A percentile compares a stretch with the other conserved stretches of the same genome.
Evolutionary conservation across 2,329 filamentous ascomycete genomes (phyloP).

Genomic region (Arthrobotrys sinensis): DNA sequence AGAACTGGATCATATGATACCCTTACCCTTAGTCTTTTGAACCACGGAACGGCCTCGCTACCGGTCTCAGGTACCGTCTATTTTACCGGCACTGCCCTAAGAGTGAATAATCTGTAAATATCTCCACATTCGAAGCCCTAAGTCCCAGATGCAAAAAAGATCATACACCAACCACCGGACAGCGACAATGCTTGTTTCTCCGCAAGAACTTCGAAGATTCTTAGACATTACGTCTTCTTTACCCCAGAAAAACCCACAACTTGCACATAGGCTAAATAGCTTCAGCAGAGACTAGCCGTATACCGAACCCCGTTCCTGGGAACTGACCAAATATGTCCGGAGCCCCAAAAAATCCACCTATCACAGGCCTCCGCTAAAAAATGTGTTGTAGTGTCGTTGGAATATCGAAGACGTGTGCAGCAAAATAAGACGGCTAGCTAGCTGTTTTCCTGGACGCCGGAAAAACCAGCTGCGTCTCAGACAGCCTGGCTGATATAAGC

Average conservation of each 20-base stretch:
- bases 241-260: slow-evolving; percentile 42
- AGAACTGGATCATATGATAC: slow-evolving; percentile 1
- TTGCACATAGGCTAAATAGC: slow-evolving; percentile 48
- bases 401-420: neutral
- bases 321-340: slow-evolving; percentile 38
- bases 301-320: slow-evolving; percentile 40
- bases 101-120: neutral
- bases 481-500: slow-evolving; percentile 55
- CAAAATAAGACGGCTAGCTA: neutral
- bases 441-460: slow-evolving; percentile 35
- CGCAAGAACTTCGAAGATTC: slow-evolving; percentile 40
- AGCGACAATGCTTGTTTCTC: slow-evolving; percentile 36
- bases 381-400: slow-evolving; percentile 56
- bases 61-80: slow-evolving; percentile 31
- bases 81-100: slow-evolving; percentile 47
- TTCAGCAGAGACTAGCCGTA: slow-evolving; percentile 22
- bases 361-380: slow-evolving; percentile 30
- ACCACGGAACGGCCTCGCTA: slow-evolving; percentile 50
- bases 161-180: slow-evolving; percentile 11
- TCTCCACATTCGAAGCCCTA: slow-evolving; percentile 5
- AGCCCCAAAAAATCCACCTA: slow-evolving; percentile 59
- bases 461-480: slow-evolving; percentile 56
- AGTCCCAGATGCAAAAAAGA: neutral
- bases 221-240: slow-evolving; percentile 48
- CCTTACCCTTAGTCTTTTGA: neutral